Conservation (phyloP, 2,329 filamentous ascomycete genomes). For the Fusarium sp. region DNA sequence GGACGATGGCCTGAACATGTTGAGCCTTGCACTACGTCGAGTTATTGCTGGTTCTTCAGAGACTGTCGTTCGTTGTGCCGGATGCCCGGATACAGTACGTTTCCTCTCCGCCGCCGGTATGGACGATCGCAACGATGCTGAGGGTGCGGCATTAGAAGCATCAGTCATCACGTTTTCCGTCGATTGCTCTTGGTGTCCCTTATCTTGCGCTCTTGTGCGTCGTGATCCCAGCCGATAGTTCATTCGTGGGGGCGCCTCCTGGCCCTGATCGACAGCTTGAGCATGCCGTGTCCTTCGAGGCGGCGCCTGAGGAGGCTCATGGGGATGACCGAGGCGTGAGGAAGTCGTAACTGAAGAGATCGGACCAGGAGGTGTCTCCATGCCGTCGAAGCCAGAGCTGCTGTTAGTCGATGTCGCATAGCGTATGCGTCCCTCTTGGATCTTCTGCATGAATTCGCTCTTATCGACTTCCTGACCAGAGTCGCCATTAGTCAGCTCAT, state of each 20-base stretch:
- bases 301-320: conserved; percentile 65
- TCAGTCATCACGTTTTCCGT: conserved; percentile 58
- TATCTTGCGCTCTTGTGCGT: conserved; percentile 54
- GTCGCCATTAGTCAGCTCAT: conserved; percentile 56
- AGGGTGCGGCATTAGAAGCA: conserved; percentile 48
- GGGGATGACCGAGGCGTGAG: conserved; percentile 40
- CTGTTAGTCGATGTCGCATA: conserved; percentile 53
- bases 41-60: conserved; percentile 68
- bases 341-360: conserved; percentile 35
- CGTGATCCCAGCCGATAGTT: conserved; percentile 65
- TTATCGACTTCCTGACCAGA: conserved; percentile 57
- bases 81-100: conserved; percentile 90
- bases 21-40: conserved; percentile 76
- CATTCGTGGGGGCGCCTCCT: conserved; percentile 73
- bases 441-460: conserved; percentile 67
- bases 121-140: conserved; percentile 53
- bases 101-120: conserved; percentile 75
- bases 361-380: conserved; percentile 68
- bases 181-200: conserved; percentile 45
- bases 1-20: conserved; percentile 75
- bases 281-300: conserved; percentile 64
- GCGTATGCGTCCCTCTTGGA: conserved; percentile 62
- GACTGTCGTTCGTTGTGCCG: conserved; percentile 63
- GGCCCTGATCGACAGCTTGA: conserved; percentile 62
- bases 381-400: conserved; percentile 61